These are phyloP conservation scores for Cladosporium sp. DNA, from an alignment of 2,329 filamentous ascomycete genomes.

Conservation along the genomic window DNA sequence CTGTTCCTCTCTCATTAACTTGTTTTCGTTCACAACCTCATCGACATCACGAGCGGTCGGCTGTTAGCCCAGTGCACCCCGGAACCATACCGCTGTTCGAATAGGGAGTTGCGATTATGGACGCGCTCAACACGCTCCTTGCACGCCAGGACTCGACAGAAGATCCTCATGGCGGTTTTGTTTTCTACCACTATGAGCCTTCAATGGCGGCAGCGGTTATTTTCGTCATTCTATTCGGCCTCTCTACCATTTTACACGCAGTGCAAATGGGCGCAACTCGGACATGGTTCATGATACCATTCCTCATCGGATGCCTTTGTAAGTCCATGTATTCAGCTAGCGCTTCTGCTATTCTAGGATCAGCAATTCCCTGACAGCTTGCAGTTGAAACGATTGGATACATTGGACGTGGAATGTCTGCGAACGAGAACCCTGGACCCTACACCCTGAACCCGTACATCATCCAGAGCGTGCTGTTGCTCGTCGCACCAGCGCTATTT, in stretches of 20 bases:
- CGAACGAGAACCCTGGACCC: slow-evolving; percentile 34
- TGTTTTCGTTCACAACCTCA: too few species aligned
- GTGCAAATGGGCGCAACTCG: slow-evolving; percentile 34
- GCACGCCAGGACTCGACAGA: slow-evolving; percentile 1
- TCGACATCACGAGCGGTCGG: too few species aligned
- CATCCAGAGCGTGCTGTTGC: slow-evolving; percentile 40
- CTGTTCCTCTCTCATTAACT: too few species aligned
- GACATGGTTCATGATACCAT: slow-evolving; percentile 48
- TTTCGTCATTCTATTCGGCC: slow-evolving; percentile 26
- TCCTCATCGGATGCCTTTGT: slow-evolving; percentile 50
- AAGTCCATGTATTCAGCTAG: slow-evolving; percentile 14
- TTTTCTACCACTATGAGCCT: slow-evolving; percentile 23
- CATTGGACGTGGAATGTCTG: slow-evolving; percentile 42
- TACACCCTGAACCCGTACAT: slow-evolving; percentile 39
- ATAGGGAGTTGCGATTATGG: not conserved
- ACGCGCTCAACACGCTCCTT: slow-evolving; percentile 10
- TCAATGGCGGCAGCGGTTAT: slow-evolving; percentile 25
- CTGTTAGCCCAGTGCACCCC: too few species aligned
- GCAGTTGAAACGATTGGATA: slow-evolving; percentile 50
- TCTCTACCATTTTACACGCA: slow-evolving; percentile 31
- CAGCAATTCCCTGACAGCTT: not conserved
- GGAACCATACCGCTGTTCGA: too few species aligned
- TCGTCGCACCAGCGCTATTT: slow-evolving; percentile 45
- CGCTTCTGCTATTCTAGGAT: not conserved
- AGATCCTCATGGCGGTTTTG: slow-evolving; percentile 13